Percentiles rank a stretch among this genome's conserved stretches.
phyloP scores from a whole-genome alignment of 768 basidiomycete genomes.

The Termitomyces sp. region DNA sequence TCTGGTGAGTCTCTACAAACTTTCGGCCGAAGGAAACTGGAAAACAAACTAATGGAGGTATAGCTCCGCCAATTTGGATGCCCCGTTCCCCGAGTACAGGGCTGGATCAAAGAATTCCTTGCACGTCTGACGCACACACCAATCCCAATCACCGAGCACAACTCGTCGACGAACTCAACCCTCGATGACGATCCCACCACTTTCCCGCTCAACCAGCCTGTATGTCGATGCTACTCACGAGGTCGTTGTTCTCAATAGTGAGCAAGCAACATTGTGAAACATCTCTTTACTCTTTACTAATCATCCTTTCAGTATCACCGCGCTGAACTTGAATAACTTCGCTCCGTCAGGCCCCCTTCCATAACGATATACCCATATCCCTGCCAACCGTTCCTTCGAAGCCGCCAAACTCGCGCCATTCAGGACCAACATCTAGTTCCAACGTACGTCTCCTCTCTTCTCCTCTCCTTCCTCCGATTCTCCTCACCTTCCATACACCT shows the following conservation, averaged over 20 bases:
- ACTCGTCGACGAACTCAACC: slow-evolving; percentile 84
- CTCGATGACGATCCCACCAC: slow-evolving; percentile 65
- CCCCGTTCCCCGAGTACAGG: slow-evolving; percentile 72
- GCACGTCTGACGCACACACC: slow-evolving; percentile 79
- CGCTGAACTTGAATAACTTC: slow-evolving; percentile 78
- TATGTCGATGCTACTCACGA: slow-evolving; percentile 93
- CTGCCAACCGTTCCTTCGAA: slow-evolving; percentile 62
- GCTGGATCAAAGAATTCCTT: slow-evolving; percentile 71
- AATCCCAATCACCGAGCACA: slow-evolving; percentile 62
- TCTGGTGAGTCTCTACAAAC: slow-evolving; percentile 43
- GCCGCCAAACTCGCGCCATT: slow-evolving; percentile 84
- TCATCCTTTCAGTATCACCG: slow-evolving; percentile 57
- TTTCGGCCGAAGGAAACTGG: not conserved
- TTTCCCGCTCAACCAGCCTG: slow-evolving; percentile 70
- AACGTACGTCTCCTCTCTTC: slow-evolving; percentile 48
- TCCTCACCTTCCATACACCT: no score
- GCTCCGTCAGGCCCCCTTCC: slow-evolving; percentile 72
- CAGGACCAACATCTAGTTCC: slow-evolving; percentile 86
- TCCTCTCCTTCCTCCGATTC: no score
- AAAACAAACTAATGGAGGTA: slow-evolving; percentile 40
- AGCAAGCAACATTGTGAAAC: slow-evolving; percentile 31
- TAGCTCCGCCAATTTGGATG: slow-evolving; percentile 78
- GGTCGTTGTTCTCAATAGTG: not conserved
- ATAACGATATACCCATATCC: slow-evolving; percentile 60
- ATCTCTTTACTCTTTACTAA: not conserved